Evolutionary conservation across 306 rosid species (phyloP).

Genomic region (Betula pendula): DNA sequence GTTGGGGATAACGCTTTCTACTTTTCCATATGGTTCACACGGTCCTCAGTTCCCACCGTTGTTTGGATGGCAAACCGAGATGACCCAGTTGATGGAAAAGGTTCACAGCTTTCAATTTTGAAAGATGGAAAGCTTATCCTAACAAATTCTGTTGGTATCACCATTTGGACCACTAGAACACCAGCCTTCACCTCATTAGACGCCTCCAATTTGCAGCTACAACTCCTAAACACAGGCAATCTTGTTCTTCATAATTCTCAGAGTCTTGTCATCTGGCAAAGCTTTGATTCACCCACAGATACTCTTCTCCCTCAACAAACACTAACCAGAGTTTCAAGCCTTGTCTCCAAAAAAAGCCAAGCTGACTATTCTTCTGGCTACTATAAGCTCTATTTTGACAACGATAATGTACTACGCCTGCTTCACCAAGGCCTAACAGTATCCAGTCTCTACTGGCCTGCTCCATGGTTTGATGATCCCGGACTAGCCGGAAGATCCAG

Average conservation of each 20-base stretch:
- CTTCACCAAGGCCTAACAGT: slow-evolving; percentile 25
- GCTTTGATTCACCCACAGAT: slow-evolving; percentile 55
- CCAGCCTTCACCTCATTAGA: neutral
- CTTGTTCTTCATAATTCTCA: slow-evolving; percentile 28
- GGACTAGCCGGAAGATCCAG: slow-evolving; percentile 16
- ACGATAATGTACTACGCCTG: slow-evolving; percentile 38
- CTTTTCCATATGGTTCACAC: slow-evolving; percentile 49
- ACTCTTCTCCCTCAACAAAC: slow-evolving; percentile 50
- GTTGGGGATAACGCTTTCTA: slow-evolving; percentile 59
- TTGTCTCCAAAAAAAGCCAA: slow-evolving; percentile 29
- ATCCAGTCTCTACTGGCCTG: slow-evolving; percentile 45
- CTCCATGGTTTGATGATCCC: neutral
- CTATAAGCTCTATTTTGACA: slow-evolving; percentile 42
- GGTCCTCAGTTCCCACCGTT: slow-evolving; percentile 33
- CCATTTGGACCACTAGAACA: slow-evolving; percentile 40
- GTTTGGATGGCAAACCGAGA: slow-evolving; percentile 67
- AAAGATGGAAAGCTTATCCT: slow-evolving; percentile 47
- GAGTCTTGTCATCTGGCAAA: slow-evolving; percentile 41
- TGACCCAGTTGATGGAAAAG: slow-evolving; percentile 48
- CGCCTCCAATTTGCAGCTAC: slow-evolving; percentile 1
- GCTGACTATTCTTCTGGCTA: slow-evolving; percentile 39
- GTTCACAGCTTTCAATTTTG: slow-evolving; percentile 37
- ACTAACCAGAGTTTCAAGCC: slow-evolving; percentile 26
- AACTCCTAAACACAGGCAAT: slow-evolving; percentile 45
- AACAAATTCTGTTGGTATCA: slow-evolving; percentile 36